These are phyloP conservation scores for Phytophthora citrophthora DNA, from an alignment of 352 stramenopile genomes.

Conservation along the genomic window DNA sequence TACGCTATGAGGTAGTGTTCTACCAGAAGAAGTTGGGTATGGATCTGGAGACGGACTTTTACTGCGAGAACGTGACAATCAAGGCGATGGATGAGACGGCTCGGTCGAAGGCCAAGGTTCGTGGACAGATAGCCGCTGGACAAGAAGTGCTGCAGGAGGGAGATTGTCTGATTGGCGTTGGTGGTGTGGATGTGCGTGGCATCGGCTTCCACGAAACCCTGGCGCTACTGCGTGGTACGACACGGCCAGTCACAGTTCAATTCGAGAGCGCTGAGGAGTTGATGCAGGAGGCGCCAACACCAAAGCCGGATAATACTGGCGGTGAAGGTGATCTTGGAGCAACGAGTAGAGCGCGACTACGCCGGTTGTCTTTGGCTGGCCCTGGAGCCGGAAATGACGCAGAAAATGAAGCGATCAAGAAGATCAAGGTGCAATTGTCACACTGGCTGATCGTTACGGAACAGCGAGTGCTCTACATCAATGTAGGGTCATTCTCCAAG, in stretches of 20 bases:
- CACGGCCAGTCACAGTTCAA: conserved; percentile 74
- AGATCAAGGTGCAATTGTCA: conserved; percentile 73
- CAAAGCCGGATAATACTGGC: conserved; percentile 19
- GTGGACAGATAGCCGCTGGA: conserved; percentile 55
- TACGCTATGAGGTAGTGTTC: conserved; percentile 86
- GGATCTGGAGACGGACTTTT: conserved; percentile 91
- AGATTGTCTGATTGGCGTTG: conserved; percentile 75
- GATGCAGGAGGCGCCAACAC: conserved; percentile 37
- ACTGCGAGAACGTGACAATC: conserved; percentile 88
- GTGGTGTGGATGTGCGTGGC: conserved; percentile 81
- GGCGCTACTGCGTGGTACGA: conserved; percentile 73
- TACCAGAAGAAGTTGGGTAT: conserved; percentile 84
- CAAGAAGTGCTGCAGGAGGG: conserved; percentile 81
- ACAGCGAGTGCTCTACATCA: conserved; percentile 86
- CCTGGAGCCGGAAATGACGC: conserved; percentile 22
- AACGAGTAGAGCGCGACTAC: conserved; percentile 34
- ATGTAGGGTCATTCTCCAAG: conserved; percentile 77
- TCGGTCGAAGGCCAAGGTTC: conserved; percentile 61
- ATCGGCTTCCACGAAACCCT: conserved; percentile 89
- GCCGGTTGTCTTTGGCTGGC: conserved; percentile 27
- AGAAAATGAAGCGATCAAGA: conserved; percentile 40
- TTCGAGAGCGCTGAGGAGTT: conserved; percentile 86
- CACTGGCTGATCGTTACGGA: conserved; percentile 92
- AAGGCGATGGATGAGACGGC: conserved; percentile 70
- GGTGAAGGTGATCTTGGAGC: conserved; percentile 22